Base-by-base conservation (phyloP, 495 filamentous ascomycete species). In the Hypoxylon subgilvum region DNA sequence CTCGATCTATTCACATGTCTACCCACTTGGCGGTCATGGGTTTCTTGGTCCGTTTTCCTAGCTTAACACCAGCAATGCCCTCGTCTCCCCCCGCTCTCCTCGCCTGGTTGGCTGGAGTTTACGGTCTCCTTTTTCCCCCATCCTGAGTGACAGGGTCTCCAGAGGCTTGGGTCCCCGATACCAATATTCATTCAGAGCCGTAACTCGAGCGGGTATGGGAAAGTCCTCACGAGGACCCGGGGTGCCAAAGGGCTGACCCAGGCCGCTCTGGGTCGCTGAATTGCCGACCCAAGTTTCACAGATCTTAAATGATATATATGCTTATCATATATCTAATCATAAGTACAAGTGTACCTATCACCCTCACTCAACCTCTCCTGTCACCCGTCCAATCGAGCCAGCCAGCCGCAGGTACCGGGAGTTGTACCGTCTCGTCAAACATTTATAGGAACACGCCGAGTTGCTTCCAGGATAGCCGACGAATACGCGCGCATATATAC, bases 271-370 rank as follows among this genome's bases (percentile, higher is more conserved):
- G 9, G 18, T 39, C 18, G 2, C 19, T 31, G 31, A 45, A 58
- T 44, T 58, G 39, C 61, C 53, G 54, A 54, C 25, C 54, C 44
- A 41, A 58, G 61, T 49, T 49, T 58, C 18, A 50, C 49, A 30
- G 49, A 34, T 40, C 41, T 50, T 44, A 47, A 10, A 38, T 48
- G n/a, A n/a, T n/a, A n/a, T n/a, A n/a, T n/a, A n/a, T n/a, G n/a
- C n/a, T n/a, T n/a, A 43, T 40, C 21, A 41, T 58, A 25, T 52
- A 40, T 27, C 31, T 21, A 48, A 43, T 57, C 38, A 43, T 36
- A 50, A 45, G 54, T 64, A 64, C 54, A 45, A 64, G 53, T 64
- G 61, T 64, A 58, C 54, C 54, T 63, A 17, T n/a, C n/a, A 31
- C 10, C 27, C 16, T 17, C 13, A 19, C 31, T 19, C 6, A 30